A percentile compares a stretch with the other conserved stretches of the same genome.
phyloP scores from a whole-genome alignment of 2,329 filamentous ascomycete genomes.

The Calonectria multiphialidica region DNA sequence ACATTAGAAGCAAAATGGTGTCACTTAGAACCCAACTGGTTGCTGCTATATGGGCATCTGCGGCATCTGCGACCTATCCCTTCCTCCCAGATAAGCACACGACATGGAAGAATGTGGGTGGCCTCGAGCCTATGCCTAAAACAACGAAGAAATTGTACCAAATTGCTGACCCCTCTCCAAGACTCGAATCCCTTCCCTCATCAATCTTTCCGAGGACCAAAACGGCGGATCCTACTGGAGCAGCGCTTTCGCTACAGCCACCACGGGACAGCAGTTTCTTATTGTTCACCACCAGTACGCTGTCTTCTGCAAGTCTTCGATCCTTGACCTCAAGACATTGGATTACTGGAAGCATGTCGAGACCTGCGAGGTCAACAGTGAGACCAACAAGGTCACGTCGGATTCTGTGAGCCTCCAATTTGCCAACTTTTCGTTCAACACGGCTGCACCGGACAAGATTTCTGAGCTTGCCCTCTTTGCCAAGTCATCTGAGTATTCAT shows the following conservation, averaged over 20 bases:
- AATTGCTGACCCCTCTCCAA: not conserved
- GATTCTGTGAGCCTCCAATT: constrained; percentile 11
- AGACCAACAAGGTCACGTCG: not conserved
- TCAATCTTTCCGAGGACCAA: constrained; percentile 10
- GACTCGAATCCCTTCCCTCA: not conserved
- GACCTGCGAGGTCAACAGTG: not conserved
- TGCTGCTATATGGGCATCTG: not conserved
- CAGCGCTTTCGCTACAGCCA: constrained; percentile 6
- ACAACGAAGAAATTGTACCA: too few species aligned
- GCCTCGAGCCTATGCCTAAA: too few species aligned
- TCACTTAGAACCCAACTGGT: not conserved
- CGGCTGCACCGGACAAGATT: constrained; percentile 3
- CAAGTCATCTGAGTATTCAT: constrained; percentile 1
- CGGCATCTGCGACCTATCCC: not conserved
- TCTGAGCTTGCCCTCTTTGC: not conserved
- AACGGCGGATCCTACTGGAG: constrained; percentile 14
- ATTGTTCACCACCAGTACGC: constrained; percentile 3
- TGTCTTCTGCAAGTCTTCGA: constrained; percentile 6
- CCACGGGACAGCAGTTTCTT: constrained; percentile 15
- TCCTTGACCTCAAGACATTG: constrained; percentile 2
- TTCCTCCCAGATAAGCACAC: not conserved
- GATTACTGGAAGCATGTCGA: constrained; percentile 6
- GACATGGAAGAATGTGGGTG: not conserved
- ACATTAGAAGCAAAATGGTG: not conserved
- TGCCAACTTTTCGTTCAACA: not conserved